A percentile compares a stretch with the other conserved stretches of the same genome.
These are phyloP conservation scores for Parasarocladium wereldwijsianum DNA, from an alignment of 2,329 filamentous ascomycete species.

Conservation along the genomic window DNA sequence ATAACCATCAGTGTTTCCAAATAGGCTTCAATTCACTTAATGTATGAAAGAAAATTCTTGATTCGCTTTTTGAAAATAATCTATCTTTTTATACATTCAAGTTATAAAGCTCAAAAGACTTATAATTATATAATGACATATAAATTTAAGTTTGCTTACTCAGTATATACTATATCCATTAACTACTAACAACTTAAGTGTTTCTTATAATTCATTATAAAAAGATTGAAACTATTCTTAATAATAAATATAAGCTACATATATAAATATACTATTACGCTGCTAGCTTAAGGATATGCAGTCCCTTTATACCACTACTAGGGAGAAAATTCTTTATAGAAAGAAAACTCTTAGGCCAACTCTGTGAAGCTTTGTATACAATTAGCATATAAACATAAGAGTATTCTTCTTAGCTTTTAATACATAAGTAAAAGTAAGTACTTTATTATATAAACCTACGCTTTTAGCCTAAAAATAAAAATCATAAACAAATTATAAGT, in stretches of 20 bases:
- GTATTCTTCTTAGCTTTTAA: not conserved
- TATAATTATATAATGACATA: conserved; percentile 5
- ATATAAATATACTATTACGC: not conserved
- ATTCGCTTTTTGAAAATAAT: conserved; percentile 1
- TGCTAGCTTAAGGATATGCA: not conserved
- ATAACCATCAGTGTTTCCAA: no score
- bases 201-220: no score
- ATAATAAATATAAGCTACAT: not conserved
- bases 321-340: not conserved
- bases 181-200: not conserved
- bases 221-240: no score
- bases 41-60: no score
- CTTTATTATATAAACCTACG: not conserved
- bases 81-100: conserved; percentile 2
- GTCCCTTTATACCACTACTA: not conserved
- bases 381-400: not conserved
- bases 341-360: not conserved
- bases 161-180: conserved; percentile 1
- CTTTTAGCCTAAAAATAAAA: not conserved
- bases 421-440: not conserved
- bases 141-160: conserved; percentile 1
- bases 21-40: no score
- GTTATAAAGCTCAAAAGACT: conserved; percentile 3
- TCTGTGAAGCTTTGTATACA: not conserved
- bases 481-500: conserved; percentile 3